Evolutionary conservation across 768 basidiomycete genomes (phyloP), one percentile per base, ranked within the genome.

Genomic region (Collybia sordida): DNA sequence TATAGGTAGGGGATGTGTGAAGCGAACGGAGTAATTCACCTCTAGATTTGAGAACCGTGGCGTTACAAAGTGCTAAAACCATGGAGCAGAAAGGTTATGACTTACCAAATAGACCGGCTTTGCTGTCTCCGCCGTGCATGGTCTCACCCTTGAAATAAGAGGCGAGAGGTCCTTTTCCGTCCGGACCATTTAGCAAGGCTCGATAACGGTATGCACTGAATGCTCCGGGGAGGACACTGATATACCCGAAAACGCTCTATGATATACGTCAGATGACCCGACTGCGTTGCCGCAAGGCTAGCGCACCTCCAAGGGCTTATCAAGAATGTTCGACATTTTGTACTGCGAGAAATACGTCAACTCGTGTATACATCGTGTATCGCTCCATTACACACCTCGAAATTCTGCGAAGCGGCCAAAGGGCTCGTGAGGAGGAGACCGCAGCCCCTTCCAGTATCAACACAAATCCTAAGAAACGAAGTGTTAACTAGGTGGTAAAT

Each of bases 311-410:
- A 94, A 79, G 0, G 95, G 94, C 66, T 98, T 98, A 66, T 98
- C 95, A 28, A 98, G 82, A 56, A 96, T 90, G 62, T 97, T 94
- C 21, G 92, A 93, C 86, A 91, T 92, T 74, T 96, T 96, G 74
- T 96, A 95, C 83, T 86, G 51, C 36, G 43, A 38, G 47, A 37
- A 55, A 12, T 21, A 41, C 34, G 52, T 23, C 49, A 18, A 54
- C 49, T 51, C 14, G 28, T 24, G 25, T 40, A 9, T 5, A 35
- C 19, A 25, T 9, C 15, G 14, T 12, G 31, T 4, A 31, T 14
- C 9, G 14, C 9, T 48, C 31, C 31, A 27, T 6, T 18, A 24
- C 15, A 35, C 59, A 83, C 84, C 77, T 95, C 92, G 55, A 96
- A 98, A 67, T 98, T 97, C 74, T 97, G 95, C 0, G 94, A 95